Evolutionary conservation across 257 asterid species (phyloP), one percentile per base, ranked within the genome.

Genomic region (Jasminum sambac): DNA sequence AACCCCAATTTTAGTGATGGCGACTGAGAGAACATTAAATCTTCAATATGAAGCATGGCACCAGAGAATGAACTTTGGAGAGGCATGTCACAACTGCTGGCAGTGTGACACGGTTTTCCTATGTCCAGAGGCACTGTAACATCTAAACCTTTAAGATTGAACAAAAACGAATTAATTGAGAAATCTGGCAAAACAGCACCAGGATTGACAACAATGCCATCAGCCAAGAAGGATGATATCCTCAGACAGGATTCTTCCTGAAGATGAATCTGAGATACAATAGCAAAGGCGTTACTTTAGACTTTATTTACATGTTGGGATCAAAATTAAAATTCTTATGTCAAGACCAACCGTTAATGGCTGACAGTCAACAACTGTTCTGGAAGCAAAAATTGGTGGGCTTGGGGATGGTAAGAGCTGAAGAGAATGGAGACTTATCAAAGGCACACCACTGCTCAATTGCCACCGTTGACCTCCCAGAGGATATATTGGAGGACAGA

Each of bases 221-320:
- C 99, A 64, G 93, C 93, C 85, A 95, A 84, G 82, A 95, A 88
- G 38, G 99, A 95, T 55, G 95, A 76, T 87, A 95, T 91, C 81
- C 98, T 89, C 76, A 89, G 80, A 78, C 98, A 95, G 64, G 99
- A 91, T 75, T 86, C 99, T 86, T 95, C 99, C 84, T 91, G 98
- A 79, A 91, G 96, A 88, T 89, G 90, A 77, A 91, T 78, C 99
- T 95, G 92, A 64, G 67, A 79, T 76, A 77, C 38, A 82, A 66
- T 58, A 42, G 60, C 72, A 77, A 57, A 77, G 50, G 60, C 65
- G 68, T 58, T 23, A 55, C 11, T 55, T 6, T 5, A 11, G 2
- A 1, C 6, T 7, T 3, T 43, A 17, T 23, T 19, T 23, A 55
- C 23, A 55, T 21, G 10, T 23, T 55, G 14, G 36, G 8, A 23